phyloP scores from a whole-genome alignment of 1,284 basidiomycete species.

The Cryptococcus maquisensis region DNA sequence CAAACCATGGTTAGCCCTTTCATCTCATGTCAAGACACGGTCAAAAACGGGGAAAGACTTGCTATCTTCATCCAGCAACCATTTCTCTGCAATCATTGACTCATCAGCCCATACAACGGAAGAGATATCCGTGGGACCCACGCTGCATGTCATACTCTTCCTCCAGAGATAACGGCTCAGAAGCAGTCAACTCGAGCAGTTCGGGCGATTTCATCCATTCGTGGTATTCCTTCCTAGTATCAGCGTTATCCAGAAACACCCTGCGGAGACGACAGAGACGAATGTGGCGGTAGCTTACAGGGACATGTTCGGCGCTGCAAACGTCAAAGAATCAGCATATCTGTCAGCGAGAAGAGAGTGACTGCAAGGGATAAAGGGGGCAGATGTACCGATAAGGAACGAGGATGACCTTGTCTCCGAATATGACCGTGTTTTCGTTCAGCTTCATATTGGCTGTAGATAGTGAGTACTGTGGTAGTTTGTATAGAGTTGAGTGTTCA shows the following conservation, averaged over 20 bases:
- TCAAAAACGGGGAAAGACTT: constrained; percentile 22
- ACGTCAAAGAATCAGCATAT: not conserved
- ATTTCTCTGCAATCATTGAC: constrained; percentile 58
- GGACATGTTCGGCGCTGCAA: constrained; percentile 58
- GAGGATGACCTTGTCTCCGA: constrained; percentile 61
- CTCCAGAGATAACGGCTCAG: constrained; percentile 73
- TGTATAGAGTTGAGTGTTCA: not conserved
- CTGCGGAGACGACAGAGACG: no score
- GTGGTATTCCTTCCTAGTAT: constrained; percentile 67
- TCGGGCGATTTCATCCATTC: constrained; percentile 82
- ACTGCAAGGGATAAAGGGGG: not conserved
- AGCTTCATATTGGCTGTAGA: constrained; percentile 53
- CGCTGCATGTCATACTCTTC: constrained; percentile 92
- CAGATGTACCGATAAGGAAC: constrained; percentile 68
- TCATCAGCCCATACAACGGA: not conserved
- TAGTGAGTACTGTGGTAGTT: not conserved
- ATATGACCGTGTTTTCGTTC: constrained; percentile 62
- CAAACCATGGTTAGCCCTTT: not conserved
- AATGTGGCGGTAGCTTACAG: constrained; percentile 47
- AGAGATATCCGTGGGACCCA: constrained; percentile 46
- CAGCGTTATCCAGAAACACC: not conserved
- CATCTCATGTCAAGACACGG: not conserved
- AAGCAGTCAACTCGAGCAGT: constrained; percentile 75
- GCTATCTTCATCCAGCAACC: constrained; percentile 86
- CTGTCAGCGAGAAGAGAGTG: not conserved